Evolutionary conservation across 192 early-diverging fungal species (phyloP).

Genomic region (Jimgerdemannia flammicorona): DNA sequence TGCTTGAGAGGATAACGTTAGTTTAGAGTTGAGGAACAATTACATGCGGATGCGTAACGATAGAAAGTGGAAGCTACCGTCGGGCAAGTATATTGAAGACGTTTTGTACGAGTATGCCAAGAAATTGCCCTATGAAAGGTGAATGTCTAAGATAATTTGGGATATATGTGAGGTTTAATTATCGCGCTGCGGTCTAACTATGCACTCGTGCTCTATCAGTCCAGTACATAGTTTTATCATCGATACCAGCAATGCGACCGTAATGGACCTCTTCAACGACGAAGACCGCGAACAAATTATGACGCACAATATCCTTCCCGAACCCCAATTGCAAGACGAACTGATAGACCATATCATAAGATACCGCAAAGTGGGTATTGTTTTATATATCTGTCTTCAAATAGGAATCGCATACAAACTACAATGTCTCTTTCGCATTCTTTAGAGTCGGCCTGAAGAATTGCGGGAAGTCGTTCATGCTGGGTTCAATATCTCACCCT

Average conservation of each 20-base stretch:
- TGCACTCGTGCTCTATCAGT: constrained; percentile 14
- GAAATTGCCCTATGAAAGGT: constrained; percentile 20
- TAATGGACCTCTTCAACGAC: neutral
- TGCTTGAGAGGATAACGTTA: no score
- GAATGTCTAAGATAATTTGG: constrained; percentile 4
- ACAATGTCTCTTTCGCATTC: no score
- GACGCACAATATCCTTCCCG: constrained; percentile 5
- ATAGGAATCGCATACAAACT: no score
- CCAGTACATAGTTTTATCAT: constrained; percentile 12
- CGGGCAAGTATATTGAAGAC: constrained; percentile 22
- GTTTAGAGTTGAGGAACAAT: constrained; percentile 10
- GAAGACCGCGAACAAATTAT: constrained; percentile 12
- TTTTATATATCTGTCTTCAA: no score
- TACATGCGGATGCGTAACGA: constrained; percentile 16
- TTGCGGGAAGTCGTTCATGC: constrained; percentile 13
- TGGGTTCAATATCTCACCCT: constrained; percentile 12
- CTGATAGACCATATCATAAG: constrained; percentile 11
- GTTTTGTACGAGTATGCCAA: constrained; percentile 25
- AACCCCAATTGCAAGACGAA: neutral
- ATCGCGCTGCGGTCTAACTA: constrained; percentile 9
- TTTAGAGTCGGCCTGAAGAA: constrained; percentile 5
- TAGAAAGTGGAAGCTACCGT: constrained; percentile 18
- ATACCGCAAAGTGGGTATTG: constrained; percentile 11
- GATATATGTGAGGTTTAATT: constrained; percentile 16
- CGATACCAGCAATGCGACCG: no score